Percentiles rank a stretch among this genome's conserved stretches.
These are phyloP conservation scores for Aureobasidium namibiae DNA, from an alignment of 2,329 filamentous ascomycete genomes.

Conservation along the genomic window DNA sequence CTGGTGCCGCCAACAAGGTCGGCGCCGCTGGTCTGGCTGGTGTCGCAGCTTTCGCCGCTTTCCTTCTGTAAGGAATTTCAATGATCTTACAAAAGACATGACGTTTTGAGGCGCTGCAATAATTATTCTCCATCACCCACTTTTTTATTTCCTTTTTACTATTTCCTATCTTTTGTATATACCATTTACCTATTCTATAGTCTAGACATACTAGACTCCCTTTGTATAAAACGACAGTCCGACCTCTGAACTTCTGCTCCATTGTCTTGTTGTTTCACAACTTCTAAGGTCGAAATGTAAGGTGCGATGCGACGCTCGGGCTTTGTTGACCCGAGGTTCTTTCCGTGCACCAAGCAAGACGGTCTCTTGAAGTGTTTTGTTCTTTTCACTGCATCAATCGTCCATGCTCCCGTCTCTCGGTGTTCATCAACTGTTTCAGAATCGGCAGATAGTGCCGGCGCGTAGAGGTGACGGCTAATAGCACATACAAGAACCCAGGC, in stretches of 20 bases:
- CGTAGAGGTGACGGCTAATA: not conserved
- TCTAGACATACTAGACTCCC: not conserved
- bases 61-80: conserved; percentile 10
- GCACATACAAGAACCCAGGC: not conserved
- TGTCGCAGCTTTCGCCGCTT: conserved; percentile 9
- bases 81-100: not conserved
- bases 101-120: conserved; percentile 3
- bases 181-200: not conserved
- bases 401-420: not conserved
- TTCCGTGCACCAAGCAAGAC: too few species aligned
- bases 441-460: not conserved
- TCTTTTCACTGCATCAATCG: not conserved
- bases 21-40: conserved; percentile 7
- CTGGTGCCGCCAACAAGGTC: conserved; percentile 12
- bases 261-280: not conserved
- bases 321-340: too few species aligned
- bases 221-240: not conserved
- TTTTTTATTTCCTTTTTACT: not conserved
- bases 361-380: too few species aligned
- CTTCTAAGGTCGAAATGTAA: too few species aligned
- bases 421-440: not conserved
- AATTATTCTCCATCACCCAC: not conserved
- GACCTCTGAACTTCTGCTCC: not conserved
- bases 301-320: too few species aligned
- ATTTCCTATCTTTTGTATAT: conserved; percentile 8